phyloP scores from a whole-genome alignment of 805 yeast species.

The Kodamaea hsintzibuensis region DNA sequence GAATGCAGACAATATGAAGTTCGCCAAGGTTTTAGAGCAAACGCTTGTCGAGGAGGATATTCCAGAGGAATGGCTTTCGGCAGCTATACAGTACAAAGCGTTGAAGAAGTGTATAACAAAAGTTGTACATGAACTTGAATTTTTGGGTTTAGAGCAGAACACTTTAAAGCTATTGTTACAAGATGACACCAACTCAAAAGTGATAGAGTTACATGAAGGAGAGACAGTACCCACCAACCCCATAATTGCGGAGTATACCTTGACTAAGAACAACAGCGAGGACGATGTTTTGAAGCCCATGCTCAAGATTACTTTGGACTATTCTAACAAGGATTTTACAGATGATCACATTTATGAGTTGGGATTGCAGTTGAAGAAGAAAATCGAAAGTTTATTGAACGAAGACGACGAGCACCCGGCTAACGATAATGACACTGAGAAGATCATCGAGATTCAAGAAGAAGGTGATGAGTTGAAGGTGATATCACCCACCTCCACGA shows the following conservation, averaged over 20 bases:
- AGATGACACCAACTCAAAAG: slow-evolving; percentile 22
- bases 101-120: slow-evolving; percentile 65
- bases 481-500: slow-evolving; percentile 28
- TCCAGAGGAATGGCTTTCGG: slow-evolving; percentile 66
- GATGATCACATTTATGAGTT: slow-evolving; percentile 36
- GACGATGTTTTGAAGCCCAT: slow-evolving; percentile 35
- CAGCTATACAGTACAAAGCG: slow-evolving; percentile 72
- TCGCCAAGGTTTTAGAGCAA: slow-evolving; percentile 70
- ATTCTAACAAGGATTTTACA: slow-evolving; percentile 25
- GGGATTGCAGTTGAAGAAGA: slow-evolving; percentile 28
- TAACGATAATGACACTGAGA: slow-evolving; percentile 1
- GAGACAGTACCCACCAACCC: slow-evolving; percentile 40
- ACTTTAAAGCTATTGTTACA: slow-evolving; percentile 39
- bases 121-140: slow-evolving; percentile 62
- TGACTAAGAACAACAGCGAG: slow-evolving; percentile 29
- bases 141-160: slow-evolving; percentile 56
- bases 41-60: slow-evolving; percentile 58
- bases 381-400: slow-evolving; percentile 25
- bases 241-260: slow-evolving; percentile 42
- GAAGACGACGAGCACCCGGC: slow-evolving; percentile 16
- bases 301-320: slow-evolving; percentile 39
- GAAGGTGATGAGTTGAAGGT: slow-evolving; percentile 26
- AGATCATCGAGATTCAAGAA: slow-evolving; percentile 23
- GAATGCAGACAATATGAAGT: slow-evolving; percentile 53
- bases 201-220: slow-evolving; percentile 33